Base-by-base conservation (phyloP, 2,329 filamentous ascomycete genomes). In the Pleomassaria siparia region DNA sequence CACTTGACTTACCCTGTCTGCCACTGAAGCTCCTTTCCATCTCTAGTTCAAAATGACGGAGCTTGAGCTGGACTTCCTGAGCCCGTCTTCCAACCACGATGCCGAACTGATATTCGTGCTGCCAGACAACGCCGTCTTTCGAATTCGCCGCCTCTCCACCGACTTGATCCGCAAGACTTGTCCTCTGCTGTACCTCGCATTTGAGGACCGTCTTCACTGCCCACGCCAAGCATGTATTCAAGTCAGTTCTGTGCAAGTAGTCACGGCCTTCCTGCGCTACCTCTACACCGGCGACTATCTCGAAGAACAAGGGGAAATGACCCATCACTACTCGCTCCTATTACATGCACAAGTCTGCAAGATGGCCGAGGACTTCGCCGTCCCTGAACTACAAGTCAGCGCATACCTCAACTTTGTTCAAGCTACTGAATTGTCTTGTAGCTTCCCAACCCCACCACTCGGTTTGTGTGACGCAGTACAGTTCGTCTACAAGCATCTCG, bases 251-350 rank as follows among this genome's bases (percentile, higher is more conserved):
- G 39, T 54, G 5, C 48, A 51, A 10, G 65, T 69, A 5, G 63
- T 70, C 15, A 44, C 64, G 24, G 64, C 67, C 7, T 70, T 78
- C 35, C 56, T 76, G 9, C 67, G 73, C 44, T 75, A 64, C 54
- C 59, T 75, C 41, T 76, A 76, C 53, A 68, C 64, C 4, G 69
- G 69, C 30, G 60, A 59, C 40, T 76, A 76, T 50, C 59, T 67
- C 8, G 46, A 60, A 7, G 47, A 51, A 10, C 42, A 51, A 8
- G 37, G 45, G 3, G 64, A 69, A n/a, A n/a, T n/a, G 2, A 49
- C 60, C 40, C 46, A 18, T 44, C 51, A 56, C 29, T 51, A 63
- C 9, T 65, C 67, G 0, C 52, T 77, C 11, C 59, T 76, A 11
- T 53, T 69, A 2, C 74, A 77, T 47, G 69, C 63, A 12, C 63